These are phyloP conservation scores for Ilyonectria sp. DNA, from an alignment of 2,329 filamentous ascomycete genomes.

Conservation along the genomic window DNA sequence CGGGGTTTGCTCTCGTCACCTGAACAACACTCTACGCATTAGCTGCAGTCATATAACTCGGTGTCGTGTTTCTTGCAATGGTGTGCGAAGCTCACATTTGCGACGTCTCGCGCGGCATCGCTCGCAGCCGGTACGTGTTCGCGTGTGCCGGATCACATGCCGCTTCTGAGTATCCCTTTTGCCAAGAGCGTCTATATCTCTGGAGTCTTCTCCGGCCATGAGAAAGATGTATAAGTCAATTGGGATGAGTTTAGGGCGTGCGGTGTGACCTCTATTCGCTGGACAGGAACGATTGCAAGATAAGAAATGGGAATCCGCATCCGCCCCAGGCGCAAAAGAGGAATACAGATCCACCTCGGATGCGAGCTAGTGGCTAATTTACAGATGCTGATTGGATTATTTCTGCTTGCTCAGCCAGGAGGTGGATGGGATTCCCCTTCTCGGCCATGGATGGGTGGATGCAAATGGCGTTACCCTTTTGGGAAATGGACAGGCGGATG, in stretches of 20 bases:
- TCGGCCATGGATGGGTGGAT: neutral
- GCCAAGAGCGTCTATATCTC: neutral
- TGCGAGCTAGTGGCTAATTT: neutral
- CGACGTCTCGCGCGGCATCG: conserved; percentile 14
- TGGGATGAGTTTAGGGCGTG: neutral
- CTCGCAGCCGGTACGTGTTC: conserved; percentile 16
- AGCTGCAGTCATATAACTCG: neutral
- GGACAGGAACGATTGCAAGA: neutral
- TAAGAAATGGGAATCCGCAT: neutral
- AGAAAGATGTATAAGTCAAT: neutral
- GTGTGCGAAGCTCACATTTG: conserved; percentile 12
- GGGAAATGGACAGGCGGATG: neutral
- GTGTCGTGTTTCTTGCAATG: neutral
- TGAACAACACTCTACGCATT: neutral
- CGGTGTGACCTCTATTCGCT: too few relatives aligned
- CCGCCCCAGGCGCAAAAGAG: neutral
- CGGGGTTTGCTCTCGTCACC: neutral
- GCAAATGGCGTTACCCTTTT: neutral
- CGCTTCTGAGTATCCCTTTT: neutral
- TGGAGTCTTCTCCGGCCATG: neutral
- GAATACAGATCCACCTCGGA: neutral
- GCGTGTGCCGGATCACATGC: neutral
- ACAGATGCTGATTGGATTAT: neutral
- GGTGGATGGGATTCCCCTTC: neutral
- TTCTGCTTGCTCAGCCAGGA: neutral